Base-by-base conservation (phyloP, 2,329 filamentous ascomycete species). In the Verruconis gallopava region DNA sequence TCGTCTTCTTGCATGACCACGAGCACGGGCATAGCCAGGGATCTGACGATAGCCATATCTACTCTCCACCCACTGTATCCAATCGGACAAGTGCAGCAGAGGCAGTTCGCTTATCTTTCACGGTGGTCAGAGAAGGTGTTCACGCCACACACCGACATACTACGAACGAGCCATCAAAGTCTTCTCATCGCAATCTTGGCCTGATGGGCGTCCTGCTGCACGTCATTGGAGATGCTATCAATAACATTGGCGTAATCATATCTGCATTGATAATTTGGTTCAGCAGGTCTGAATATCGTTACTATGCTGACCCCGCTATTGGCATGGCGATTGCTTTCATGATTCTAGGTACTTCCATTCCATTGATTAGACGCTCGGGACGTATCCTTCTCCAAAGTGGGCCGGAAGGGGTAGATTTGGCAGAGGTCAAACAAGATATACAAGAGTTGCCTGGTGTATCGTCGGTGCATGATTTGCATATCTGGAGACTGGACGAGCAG, bases 191-290 rank as follows among this genome's bases (percentile, higher is more conserved):
- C 44, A 63, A 86, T 53, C 64, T 86, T n/a, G 79, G 77, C 9
- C 79, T 84, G 66, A 62, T 81, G 47, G 81, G 77, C 1, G 79
- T 83, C 1, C 53, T 86, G 9, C 59, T 83, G 12, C 82, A 88
- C 51, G 72, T 86, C 19, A 52, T 82, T 2, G 77, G 80, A 21
- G 82, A 88, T 51, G 79, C 79, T 4, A 66, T 81, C 47, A 86
- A 85, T 61, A 88, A 88, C 50, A 57, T 85, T 9, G 81, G 80
- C 6, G 81, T 88, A 45, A 84, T 85, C 38, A 63, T 79, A 25
- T 72, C 80, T 1, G 79, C 78, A 0, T 52, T 79, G 2, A 66
- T 84, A 21, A 80, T 86, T 55, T 85, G 79, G 81, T 64, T 77
- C 44, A 65, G 71, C 0, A 54, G 68, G 21, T 75, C 71, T 21